These are phyloP conservation scores for Diaporthe amygdali DNA, from an alignment of 2,329 filamentous ascomycete species.

Conservation along the genomic window DNA sequence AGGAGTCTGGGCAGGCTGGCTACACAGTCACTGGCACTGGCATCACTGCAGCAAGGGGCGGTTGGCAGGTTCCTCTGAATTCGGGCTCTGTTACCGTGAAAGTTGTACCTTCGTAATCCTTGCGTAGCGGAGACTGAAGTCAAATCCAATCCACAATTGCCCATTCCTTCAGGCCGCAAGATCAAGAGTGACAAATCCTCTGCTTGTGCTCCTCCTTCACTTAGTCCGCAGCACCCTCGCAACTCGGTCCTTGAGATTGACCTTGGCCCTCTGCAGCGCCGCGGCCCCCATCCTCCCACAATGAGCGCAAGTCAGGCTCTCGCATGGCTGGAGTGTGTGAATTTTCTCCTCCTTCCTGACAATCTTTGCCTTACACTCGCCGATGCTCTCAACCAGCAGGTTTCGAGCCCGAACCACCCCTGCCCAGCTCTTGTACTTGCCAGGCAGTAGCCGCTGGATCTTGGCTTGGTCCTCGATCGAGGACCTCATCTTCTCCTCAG, in stretches of 20 bases:
- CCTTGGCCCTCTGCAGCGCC: neutral
- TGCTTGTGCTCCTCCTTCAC: neutral
- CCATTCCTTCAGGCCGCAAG: neutral
- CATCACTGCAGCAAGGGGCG: slow-evolving; percentile 30
- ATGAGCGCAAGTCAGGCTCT: slow-evolving; percentile 9
- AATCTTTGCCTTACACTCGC: neutral
- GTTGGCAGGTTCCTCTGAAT: slow-evolving; percentile 35
- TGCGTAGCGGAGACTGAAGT: neutral
- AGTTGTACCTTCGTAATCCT: slow-evolving; percentile 8
- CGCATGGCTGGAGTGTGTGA: slow-evolving; percentile 17
- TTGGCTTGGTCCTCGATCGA: slow-evolving; percentile 14
- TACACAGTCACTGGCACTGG: slow-evolving; percentile 32
- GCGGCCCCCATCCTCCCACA: neutral
- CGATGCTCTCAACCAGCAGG: neutral
- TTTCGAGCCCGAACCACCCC: neutral
- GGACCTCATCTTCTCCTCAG: neutral
- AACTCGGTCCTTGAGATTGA: neutral
- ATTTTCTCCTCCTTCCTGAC: slow-evolving; percentile 19
- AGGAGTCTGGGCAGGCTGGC: slow-evolving; percentile 32
- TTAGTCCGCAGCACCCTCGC: neutral
- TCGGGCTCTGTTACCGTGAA: slow-evolving; percentile 28
- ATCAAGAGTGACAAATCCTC: neutral
- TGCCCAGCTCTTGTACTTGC: neutral
- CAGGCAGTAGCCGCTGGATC: neutral
- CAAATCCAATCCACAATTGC: neutral